These are phyloP conservation scores for Eragrostis curvula DNA, from an alignment of 176 grass and related monocot genomes.

Conservation along the genomic window DNA sequence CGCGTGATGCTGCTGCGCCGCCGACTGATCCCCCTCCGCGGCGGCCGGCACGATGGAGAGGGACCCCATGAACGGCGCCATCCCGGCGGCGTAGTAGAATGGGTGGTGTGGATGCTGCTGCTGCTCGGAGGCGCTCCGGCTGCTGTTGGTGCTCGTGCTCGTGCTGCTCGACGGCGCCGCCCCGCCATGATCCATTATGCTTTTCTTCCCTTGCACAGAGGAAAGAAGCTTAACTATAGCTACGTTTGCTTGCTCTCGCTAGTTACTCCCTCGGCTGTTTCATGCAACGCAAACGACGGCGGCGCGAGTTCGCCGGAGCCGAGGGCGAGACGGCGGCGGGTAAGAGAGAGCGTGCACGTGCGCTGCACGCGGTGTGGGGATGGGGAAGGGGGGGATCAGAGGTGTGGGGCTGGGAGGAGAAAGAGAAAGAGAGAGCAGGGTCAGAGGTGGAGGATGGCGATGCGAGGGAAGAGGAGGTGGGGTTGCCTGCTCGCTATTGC, in stretches of 20 bases:
- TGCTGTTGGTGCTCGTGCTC: constrained; percentile 89
- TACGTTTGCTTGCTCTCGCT: not conserved
- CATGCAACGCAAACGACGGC: constrained; percentile 9
- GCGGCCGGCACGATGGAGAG: constrained; percentile 53
- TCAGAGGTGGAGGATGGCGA: constrained; percentile 11
- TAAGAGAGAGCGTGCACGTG: constrained; percentile 40
- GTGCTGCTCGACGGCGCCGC: constrained; percentile 75
- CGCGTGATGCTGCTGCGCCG: not conserved
- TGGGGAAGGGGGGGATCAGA: constrained; percentile 2
- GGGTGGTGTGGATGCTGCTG: constrained; percentile 56
- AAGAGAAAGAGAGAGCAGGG: constrained; percentile 5
- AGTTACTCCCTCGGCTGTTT: not conserved
- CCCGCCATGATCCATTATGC: constrained; percentile 40
- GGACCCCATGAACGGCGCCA: constrained; percentile 75
- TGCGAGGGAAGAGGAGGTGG: constrained; percentile 22
- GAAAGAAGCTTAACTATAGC: not conserved
- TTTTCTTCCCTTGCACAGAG: no score
- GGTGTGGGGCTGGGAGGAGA: constrained; percentile 56
- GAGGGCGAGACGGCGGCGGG: not conserved
- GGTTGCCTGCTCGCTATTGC: not conserved
- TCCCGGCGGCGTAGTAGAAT: constrained; percentile 55
- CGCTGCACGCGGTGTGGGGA: constrained; percentile 40
- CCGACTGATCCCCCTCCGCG: not conserved
- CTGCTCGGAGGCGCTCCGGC: constrained; percentile 78
- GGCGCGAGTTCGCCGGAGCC: constrained; percentile 16